Evolutionary conservation across 306 rosid species (phyloP).

Genomic region (Casuarina glauca): DNA sequence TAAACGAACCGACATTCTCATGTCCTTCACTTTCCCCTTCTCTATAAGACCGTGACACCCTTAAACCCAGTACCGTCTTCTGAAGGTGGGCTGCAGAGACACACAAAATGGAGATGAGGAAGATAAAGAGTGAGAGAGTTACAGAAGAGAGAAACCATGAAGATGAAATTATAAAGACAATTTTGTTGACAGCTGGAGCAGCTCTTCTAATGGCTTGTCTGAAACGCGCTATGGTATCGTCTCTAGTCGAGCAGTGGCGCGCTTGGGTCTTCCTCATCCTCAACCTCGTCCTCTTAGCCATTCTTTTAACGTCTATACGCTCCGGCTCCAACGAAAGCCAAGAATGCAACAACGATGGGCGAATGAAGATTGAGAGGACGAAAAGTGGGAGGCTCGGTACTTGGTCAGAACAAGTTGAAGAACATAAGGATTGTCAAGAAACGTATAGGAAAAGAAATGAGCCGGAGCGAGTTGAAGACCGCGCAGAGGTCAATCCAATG

Average conservation of each 20-base stretch:
- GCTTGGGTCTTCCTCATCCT: slow-evolving; percentile 78
- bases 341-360: slow-evolving; percentile 17
- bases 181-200: slow-evolving; percentile 64
- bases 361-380: slow-evolving; percentile 28
- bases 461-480: slow-evolving; percentile 26
- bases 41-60: background rate
- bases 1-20: background rate
- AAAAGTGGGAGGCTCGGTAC: slow-evolving; percentile 17
- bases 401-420: slow-evolving; percentile 35
- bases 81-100: background rate
- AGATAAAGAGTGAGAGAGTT: slow-evolving; percentile 41
- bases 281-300: slow-evolving; percentile 73
- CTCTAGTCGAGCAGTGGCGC: slow-evolving; percentile 77
- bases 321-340: slow-evolving; percentile 18
- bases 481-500: slow-evolving; percentile 28
- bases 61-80: background rate
- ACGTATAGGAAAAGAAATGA: slow-evolving; percentile 30
- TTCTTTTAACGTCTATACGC: slow-evolving; percentile 67
- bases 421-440: slow-evolving; percentile 24
- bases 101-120: slow-evolving; percentile 51
- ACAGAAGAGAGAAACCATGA: slow-evolving; percentile 47
- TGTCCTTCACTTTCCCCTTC: background rate
- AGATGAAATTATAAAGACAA: slow-evolving; percentile 43
- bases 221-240: slow-evolving; percentile 41
- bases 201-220: slow-evolving; percentile 69